Base-by-base conservation (phyloP, 2,329 filamentous ascomycete species). In the Aspergillus persii region DNA sequence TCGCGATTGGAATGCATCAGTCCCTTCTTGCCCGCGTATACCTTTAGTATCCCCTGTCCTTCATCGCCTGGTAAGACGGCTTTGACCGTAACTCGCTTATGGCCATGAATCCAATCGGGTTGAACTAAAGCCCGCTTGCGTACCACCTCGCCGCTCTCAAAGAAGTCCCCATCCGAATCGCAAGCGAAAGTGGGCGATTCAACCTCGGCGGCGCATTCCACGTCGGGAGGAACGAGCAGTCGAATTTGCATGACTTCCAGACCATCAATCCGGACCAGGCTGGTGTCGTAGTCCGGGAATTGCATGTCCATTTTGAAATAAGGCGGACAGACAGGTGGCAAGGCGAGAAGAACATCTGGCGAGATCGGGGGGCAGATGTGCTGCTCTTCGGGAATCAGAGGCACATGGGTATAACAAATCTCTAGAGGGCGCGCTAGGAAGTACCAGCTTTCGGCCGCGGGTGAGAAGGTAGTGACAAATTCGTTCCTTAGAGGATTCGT, bases 1-100 rank as follows among this genome's bases (percentile, higher is more conserved):
- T 97, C 91, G 74, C 95, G 95, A 80, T 95, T 94, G 63, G 91
- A 96, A 77, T 98, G 95, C 93, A 98, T 98, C 56, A 99, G 82
- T 0, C 96, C 96, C 63, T 93, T 87, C 75, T 93, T 95, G 61
- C 96, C 95, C 11, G 93, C 94, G 74, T 97, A 99, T 39, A 99
- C 81, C 74, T 96, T 97, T 59, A 99, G 80, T 11, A 89, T 85
- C 47, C 91, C 95, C 47, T 91, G 89, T 11, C 93, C 93, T 76
- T 97, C 94, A 66, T 98, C 94, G 29, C 92, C 90, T 1, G 96
- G 94, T 0, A 99, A 81, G 15, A 98, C 79, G 1, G 92, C 95
- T 76, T 99, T 99, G 70, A 99, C 83, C 0, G 92, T 96, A 74
- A 96, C 97, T 31, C 92, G 87, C 76, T 99, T 99, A 65, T 89